Evolutionary conservation across 2,329 filamentous ascomycete species (phyloP), one percentile per base, ranked within the genome.

Genomic region (Ramularia collo-cygni): DNA sequence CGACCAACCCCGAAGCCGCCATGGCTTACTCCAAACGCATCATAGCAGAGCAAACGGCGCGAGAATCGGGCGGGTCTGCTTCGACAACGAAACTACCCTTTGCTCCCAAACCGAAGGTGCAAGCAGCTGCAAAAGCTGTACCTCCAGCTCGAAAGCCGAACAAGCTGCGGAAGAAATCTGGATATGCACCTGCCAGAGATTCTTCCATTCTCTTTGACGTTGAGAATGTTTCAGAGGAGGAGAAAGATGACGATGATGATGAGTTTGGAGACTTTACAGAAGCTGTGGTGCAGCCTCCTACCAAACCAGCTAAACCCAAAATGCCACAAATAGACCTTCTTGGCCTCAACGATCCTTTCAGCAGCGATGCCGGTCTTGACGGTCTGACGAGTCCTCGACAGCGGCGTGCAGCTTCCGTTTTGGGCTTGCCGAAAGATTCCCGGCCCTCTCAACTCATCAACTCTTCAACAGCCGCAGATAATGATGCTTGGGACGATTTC

Each of bases 401-500:
- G 10, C 33, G 41, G 34, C 31, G 41, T 43, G 40, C 42, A 14
- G 31, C 24, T 5, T 27, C 40, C n/a, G 40, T 39, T 27, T 27
- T 47, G 5, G 40, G 31, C 2, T 40, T 17, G 31, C 38, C 8
- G 45, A 42, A 52, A 45, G 16, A 57, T 19, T 33, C 31, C 16
- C 16, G 31, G 15, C 14, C 17, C 12, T 33, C 52, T 53, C 51
- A 58, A 21, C 61, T 4, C 66, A 71, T 16, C 46, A 44, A 50
- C 14, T 45, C 37, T 33, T 42, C 35, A 49, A 48, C 27, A 50
- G 52, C 15, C 28, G 38, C 31, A 10, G 50, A 54, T 4, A 53
- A 58, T 28, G 64, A 68, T 26, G 50, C 52, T 5, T 72, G 69
- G 69, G 68, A 69, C 36, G 66, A 69, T 34, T 72, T 72, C 28